Evolutionary conservation across 2,329 filamentous ascomycete genomes (phyloP), one percentile per base, ranked within the genome.

Genomic region (Calonectria naviculata): DNA sequence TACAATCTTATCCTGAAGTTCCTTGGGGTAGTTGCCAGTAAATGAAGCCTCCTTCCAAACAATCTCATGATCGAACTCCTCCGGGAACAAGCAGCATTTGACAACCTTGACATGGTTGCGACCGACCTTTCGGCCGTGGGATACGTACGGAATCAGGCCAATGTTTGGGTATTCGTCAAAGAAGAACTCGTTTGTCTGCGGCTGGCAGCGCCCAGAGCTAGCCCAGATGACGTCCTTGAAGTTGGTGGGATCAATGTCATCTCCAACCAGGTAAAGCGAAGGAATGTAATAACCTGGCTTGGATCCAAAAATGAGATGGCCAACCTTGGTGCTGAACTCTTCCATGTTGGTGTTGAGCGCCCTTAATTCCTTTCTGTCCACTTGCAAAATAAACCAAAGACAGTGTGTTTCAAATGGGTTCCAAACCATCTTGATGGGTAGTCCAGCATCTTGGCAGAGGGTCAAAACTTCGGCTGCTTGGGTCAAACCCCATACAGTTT

Each of bases 201-300:
- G 64, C n/a, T 54, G 47, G 10, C 64, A 47, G 5, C 26, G 64
- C 3, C 49, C 47, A 6, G 36, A 19, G 24, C 26, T 34, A 3
- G 54, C 65, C 54, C 54, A 67, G 9, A 49, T 67, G 17, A 61
- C 54, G n/a, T 67, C 65, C 5, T 67, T 60, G 21, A 61, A 28
- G 24, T 67, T 41, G 17, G 29, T 47, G 3, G 42, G 29, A 17
- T 61, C 34, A 4, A 67, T 61, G 24, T 31, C 54, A 7, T 67
- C 54, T 28, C 42, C 24, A 8, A 67, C 52, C 42, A 41, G n/a
- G 17, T 24, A 67, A 3, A 36, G 8, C 8, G 21, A 36, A 19
- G 41, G 46, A 49, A 26, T 47, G 17, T n/a, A 60, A 34, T 56
- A 38, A 19, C 64, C 52, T 12, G 21, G 26, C 5, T 66, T 66